phyloP scores from a whole-genome alignment of 352 stramenopile species.

The Globisporangium cederbergense region DNA sequence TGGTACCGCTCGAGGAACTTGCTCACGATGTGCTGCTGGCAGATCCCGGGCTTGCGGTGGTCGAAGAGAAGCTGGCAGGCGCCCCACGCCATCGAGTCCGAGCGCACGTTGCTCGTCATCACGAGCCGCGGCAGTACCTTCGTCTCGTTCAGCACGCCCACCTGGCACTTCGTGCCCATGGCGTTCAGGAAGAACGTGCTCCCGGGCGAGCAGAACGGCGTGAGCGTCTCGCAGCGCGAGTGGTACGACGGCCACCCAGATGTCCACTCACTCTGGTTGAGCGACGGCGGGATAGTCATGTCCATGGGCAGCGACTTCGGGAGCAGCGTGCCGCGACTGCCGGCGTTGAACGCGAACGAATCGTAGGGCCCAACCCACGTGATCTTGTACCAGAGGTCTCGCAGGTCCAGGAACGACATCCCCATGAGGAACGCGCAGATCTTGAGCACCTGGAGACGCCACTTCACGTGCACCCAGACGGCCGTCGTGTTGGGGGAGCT shows the following conservation, averaged over 20 bases:
- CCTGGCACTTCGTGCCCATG: slow-evolving; percentile 16
- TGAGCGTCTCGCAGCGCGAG: slow-evolving; percentile 17
- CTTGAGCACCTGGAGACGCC: slow-evolving; percentile 15
- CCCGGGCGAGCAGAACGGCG: slow-evolving; percentile 15
- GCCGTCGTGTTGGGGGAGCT: background rate
- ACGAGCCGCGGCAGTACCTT: slow-evolving; percentile 17
- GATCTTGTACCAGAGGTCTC: slow-evolving; percentile 26
- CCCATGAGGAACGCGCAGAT: slow-evolving; percentile 11
- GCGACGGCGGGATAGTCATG: background rate
- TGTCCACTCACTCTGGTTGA: background rate
- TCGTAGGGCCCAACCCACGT: slow-evolving; percentile 25
- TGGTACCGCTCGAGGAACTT: slow-evolving; percentile 20
- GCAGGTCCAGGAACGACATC: slow-evolving; percentile 18
- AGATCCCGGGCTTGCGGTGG: slow-evolving; percentile 19
- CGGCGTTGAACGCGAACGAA: slow-evolving; percentile 20
- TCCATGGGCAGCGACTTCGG: slow-evolving; percentile 5
- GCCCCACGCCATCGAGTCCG: slow-evolving; percentile 22
- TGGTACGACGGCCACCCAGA: slow-evolving; percentile 22
- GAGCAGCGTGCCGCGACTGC: slow-evolving; percentile 17
- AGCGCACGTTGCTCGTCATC: slow-evolving; percentile 21
- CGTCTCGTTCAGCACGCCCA: slow-evolving; percentile 17
- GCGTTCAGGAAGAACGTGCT: slow-evolving; percentile 27
- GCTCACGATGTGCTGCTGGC: slow-evolving; percentile 20
- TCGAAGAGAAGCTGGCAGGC: slow-evolving; percentile 17
- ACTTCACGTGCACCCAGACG: slow-evolving; percentile 6